Conservation (phyloP, 2,329 filamentous ascomycete genomes). For the Colletotrichum aenigma region DNA sequence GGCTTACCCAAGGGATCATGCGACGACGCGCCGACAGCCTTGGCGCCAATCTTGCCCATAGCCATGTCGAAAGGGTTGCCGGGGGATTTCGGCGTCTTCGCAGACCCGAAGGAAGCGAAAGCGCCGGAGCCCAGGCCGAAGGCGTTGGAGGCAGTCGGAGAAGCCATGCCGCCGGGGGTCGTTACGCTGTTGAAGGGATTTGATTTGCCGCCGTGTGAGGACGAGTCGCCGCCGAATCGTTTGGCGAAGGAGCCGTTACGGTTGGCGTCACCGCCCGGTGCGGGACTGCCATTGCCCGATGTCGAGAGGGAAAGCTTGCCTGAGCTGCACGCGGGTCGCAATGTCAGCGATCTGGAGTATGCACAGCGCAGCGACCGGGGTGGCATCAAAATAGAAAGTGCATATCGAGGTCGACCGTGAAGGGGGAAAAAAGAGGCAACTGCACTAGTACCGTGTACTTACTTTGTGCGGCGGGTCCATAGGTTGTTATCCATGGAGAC, state of each 20-base stretch:
- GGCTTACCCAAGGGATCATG: constrained; percentile 39
- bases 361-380: neutral
- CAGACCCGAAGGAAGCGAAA: constrained; percentile 91
- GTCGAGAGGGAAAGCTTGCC: constrained; percentile 93
- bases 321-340: constrained; percentile 55
- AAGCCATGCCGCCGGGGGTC: constrained; percentile 72
- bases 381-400: constrained; percentile 10
- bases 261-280: constrained; percentile 58
- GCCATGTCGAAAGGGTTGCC: constrained; percentile 81
- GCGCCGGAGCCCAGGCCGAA: constrained; percentile 95
- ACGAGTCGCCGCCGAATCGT: constrained; percentile 75
- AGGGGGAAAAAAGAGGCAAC: neutral
- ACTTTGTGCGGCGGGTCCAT: constrained; percentile 88
- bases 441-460: constrained; percentile 38
- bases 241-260: constrained; percentile 70
- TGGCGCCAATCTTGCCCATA: constrained; percentile 53
- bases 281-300: constrained; percentile 60
- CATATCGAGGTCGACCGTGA: neutral
- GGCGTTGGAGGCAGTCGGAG: constrained; percentile 84
- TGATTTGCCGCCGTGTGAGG: constrained; percentile 75
- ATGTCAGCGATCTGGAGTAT: constrained; percentile 21
- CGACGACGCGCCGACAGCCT: constrained; percentile 53
- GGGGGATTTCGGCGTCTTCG: constrained; percentile 86
- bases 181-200: constrained; percentile 82
- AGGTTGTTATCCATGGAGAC: constrained; percentile 66